These are phyloP conservation scores for Paramarasmius palmivorus DNA, from an alignment of 1,284 basidiomycete genomes.

Conservation along the genomic window DNA sequence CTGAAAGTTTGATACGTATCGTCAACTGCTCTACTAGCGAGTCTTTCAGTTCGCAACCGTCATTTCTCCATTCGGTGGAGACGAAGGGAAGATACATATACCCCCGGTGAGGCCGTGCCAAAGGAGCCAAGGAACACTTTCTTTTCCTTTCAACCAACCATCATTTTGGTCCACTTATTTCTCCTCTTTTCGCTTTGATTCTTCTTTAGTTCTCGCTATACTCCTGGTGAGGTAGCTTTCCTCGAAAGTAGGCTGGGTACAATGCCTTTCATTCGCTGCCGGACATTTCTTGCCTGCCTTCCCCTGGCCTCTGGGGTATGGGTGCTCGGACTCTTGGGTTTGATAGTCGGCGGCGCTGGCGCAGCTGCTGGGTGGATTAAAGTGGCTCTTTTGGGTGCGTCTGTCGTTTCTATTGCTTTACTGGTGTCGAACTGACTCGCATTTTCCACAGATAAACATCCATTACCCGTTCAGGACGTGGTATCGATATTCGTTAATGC, in stretches of 20 bases:
- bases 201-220: not conserved
- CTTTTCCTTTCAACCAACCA: constrained; percentile 2
- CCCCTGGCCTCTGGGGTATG: constrained; percentile 14
- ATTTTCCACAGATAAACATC: constrained; percentile 5
- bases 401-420: not conserved
- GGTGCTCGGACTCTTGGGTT: constrained; percentile 12
- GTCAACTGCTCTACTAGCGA: too few relatives aligned
- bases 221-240: constrained; percentile 13
- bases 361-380: constrained; percentile 15
- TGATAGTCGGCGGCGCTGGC: constrained; percentile 13
- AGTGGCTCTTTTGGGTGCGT: constrained; percentile 11
- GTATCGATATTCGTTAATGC: constrained; percentile 14
- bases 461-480: constrained; percentile 11
- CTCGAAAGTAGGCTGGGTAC: constrained; percentile 2
- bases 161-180: not conserved
- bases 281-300: constrained; percentile 15
- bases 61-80: not conserved
- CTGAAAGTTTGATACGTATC: too few relatives aligned
- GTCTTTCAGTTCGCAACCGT: not conserved
- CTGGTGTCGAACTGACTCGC: not conserved
- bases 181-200: not conserved
- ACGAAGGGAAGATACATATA: not conserved
- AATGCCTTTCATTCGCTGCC: constrained; percentile 16
- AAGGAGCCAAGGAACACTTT: constrained; percentile 2
- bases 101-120: not conserved